These are phyloP conservation scores for Musa beccarii DNA, from an alignment of 176 grass and related monocot genomes.

Conservation along the genomic window DNA sequence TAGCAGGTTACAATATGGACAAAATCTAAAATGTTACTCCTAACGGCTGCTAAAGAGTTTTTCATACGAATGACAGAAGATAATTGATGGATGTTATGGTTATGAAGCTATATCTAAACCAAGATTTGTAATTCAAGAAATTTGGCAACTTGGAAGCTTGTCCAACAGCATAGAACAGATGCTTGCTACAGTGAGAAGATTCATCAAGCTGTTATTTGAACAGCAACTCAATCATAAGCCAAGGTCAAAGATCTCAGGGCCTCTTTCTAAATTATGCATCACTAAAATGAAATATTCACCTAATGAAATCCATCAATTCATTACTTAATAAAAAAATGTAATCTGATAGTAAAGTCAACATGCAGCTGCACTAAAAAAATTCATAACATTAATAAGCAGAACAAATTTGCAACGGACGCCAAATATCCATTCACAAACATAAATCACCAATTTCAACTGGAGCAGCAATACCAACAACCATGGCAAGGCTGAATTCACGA, in stretches of 20 bases:
- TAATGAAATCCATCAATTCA: background rate
- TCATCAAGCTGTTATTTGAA: background rate
- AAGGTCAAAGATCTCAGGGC: background rate
- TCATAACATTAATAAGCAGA: too few relatives aligned
- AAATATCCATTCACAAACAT: background rate
- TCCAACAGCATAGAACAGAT: too few relatives aligned
- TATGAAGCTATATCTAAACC: background rate
- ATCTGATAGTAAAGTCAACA: background rate
- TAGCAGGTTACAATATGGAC: too few relatives aligned
- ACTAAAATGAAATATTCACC: background rate
- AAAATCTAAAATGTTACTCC: too few relatives aligned
- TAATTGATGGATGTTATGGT: background rate
- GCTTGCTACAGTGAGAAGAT: too few relatives aligned
- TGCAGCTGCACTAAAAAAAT: background rate
- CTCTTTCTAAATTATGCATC: background rate
- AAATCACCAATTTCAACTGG: background rate
- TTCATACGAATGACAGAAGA: too few relatives aligned
- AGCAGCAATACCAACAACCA: background rate
- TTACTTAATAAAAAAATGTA: background rate
- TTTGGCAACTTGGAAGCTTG: background rate
- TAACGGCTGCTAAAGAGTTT: too few relatives aligned
- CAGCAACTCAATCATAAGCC: background rate
- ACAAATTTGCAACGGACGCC: too few relatives aligned
- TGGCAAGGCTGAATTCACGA: background rate
- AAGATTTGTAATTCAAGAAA: background rate